phyloP scores from a whole-genome alignment of 768 basidiomycete genomes.

The Pilatotrama ljubarskyi region DNA sequence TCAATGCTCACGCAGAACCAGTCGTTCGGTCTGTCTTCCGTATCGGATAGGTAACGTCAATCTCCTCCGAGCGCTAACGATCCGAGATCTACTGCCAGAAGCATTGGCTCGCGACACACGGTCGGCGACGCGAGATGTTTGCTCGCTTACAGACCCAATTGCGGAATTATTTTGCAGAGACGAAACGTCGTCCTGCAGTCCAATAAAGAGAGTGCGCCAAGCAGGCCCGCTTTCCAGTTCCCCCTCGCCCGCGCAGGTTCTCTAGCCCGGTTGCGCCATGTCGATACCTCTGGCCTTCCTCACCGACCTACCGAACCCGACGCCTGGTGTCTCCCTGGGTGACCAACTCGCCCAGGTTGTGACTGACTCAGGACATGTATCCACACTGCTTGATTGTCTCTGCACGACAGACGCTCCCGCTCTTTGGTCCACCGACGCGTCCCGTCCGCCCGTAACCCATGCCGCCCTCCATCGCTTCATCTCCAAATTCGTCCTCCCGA shows the following conservation, averaged over 20 bases:
- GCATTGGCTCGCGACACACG: background rate
- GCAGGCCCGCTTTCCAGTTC: background rate
- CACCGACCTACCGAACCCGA: conserved; percentile 25
- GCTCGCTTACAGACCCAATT: background rate
- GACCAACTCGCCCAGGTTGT: conserved; percentile 38
- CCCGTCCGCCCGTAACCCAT: conserved; percentile 39
- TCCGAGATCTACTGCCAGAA: background rate
- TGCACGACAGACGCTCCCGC: conserved; percentile 36
- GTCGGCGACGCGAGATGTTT: background rate
- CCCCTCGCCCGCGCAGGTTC: conserved; percentile 1
- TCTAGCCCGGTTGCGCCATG: conserved; percentile 8
- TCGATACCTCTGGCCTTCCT: conserved; percentile 32
- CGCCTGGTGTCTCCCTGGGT: conserved; percentile 37
- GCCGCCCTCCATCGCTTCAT: conserved; percentile 40
- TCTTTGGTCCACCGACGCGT: conserved; percentile 41
- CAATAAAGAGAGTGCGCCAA: background rate
- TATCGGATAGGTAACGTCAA: conserved; percentile 1
- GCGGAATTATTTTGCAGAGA: background rate
- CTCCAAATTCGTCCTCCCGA: conserved; percentile 40
- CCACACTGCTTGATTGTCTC: conserved; percentile 44
- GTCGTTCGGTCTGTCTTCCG: background rate
- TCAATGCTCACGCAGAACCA: conserved; percentile 3
- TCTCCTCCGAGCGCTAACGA: conserved; percentile 1
- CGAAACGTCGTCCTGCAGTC: background rate
- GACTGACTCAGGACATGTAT: conserved; percentile 31